These are phyloP conservation scores for Miamiensis avidus DNA, from an alignment of 169 alveolate genomes.

Conservation along the genomic window DNA sequence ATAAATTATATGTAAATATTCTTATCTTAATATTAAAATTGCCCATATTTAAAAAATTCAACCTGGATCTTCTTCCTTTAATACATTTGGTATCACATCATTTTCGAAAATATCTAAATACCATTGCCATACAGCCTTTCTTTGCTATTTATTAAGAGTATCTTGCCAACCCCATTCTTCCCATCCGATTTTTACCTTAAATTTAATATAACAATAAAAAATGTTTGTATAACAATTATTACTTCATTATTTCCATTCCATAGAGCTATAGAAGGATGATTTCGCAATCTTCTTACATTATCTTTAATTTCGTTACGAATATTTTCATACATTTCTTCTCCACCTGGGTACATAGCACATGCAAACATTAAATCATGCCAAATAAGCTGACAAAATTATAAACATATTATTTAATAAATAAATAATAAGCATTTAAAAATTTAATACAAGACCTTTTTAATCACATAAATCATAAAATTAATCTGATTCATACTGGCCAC, in stretches of 20 bases:
- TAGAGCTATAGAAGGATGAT: slow-evolving; percentile 71
- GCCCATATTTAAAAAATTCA: no score
- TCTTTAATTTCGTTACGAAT: slow-evolving; percentile 60
- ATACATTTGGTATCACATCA: slow-evolving; percentile 54
- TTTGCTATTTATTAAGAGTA: slow-evolving; percentile 37
- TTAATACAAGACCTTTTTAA: slow-evolving; percentile 72
- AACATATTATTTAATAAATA: no score
- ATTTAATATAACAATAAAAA: background rate
- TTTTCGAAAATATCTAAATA: slow-evolving; percentile 42
- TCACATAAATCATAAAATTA: slow-evolving; percentile 75
- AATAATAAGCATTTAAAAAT: no score
- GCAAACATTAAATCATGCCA: slow-evolving; percentile 86
- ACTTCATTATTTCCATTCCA: slow-evolving; percentile 80
- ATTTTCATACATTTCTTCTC: slow-evolving; percentile 57
- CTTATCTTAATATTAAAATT: no score
- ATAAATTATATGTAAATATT: no score
- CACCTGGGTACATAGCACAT: slow-evolving; percentile 76
- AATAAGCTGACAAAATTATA: no score
- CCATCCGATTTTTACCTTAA: slow-evolving; percentile 55
- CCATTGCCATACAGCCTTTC: slow-evolving; percentile 52
- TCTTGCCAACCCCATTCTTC: slow-evolving; percentile 66
- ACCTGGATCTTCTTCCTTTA: slow-evolving; percentile 61
- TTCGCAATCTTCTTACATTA: slow-evolving; percentile 68
- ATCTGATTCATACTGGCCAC: slow-evolving; percentile 79
- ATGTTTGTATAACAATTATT: slow-evolving; percentile 52